A percentile compares a stretch with the other conserved stretches of the same genome.
Evolutionary conservation across 352 stramenopile species (phyloP).

Genomic region (Stramenopiles sp.): DNA sequence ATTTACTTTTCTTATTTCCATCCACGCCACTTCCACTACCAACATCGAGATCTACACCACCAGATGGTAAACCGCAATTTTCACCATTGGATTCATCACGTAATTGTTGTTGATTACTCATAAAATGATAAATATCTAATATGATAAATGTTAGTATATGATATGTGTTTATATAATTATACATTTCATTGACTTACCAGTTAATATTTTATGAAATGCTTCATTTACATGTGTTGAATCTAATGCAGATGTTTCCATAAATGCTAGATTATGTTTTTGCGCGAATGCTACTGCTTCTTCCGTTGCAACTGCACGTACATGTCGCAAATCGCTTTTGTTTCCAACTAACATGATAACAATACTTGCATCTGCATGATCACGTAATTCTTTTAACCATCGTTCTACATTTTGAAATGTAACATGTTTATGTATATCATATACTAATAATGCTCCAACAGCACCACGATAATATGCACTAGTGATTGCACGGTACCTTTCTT

Average conservation of each 20-base stretch:
- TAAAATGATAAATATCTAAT: no score
- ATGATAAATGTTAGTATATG: no score
- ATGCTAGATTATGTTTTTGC: conserved; percentile 96
- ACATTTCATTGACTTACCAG: no score
- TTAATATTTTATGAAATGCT: conserved; percentile 82
- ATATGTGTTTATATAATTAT: no score
- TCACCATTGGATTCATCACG: no score
- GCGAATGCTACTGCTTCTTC: conserved; percentile 96
- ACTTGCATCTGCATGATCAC: conserved; percentile 93
- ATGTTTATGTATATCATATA: conserved; percentile 94
- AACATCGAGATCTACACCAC: no score
- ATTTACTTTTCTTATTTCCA: no score
- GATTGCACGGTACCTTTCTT: conserved; percentile 98
- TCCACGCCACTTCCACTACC: no score
- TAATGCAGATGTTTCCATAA: conserved; percentile 97
- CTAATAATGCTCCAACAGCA: conserved; percentile 80
- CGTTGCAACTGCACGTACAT: conserved; percentile 75
- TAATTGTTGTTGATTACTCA: no score
- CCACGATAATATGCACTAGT: conserved; percentile 97
- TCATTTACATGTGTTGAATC: conserved; percentile 95
- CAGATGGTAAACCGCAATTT: no score
- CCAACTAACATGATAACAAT: conserved; percentile 99
- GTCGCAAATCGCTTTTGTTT: conserved; percentile 93
- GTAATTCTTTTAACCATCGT: conserved; percentile 91
- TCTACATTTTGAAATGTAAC: conserved; percentile 98